phyloP scores from a whole-genome alignment of 257 asterid genomes.

The Solanum medicagineum region DNA sequence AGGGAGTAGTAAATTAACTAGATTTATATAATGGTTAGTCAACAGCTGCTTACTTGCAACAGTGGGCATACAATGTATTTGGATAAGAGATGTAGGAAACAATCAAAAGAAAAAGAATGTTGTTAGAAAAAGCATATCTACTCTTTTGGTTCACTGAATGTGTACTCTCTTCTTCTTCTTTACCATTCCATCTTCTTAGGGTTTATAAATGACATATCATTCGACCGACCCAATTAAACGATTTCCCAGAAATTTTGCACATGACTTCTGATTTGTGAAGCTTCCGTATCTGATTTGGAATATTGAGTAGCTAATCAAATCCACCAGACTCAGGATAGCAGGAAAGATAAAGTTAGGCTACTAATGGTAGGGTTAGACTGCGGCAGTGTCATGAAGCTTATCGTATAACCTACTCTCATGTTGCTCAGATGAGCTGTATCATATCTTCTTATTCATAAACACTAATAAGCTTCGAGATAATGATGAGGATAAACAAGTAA shows the following conservation, averaged over 20 bases:
- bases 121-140: background rate
- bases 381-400: background rate
- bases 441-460: background rate
- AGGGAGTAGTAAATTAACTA: background rate
- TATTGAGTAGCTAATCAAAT: no score
- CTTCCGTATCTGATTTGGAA: no score
- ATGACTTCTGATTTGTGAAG: no score
- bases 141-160: background rate
- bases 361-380: background rate
- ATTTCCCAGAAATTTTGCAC: background rate
- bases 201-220: background rate
- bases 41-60: no score
- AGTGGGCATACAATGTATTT: conserved; percentile 1
- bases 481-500: conserved; percentile 11
- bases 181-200: no score
- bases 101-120: conserved; percentile 3
- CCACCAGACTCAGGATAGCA: no score
- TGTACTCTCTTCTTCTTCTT: no score
- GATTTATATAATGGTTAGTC: no score
- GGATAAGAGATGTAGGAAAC: background rate
- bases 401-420: background rate
- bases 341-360: background rate
- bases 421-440: conserved; percentile 7
- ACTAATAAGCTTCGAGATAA: background rate
- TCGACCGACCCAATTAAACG: background rate